Percentiles rank a stretch among this genome's conserved stretches.
Conservation (phyloP, 2,329 filamentous ascomycete species). For the Apiospora pterosperma region DNA sequence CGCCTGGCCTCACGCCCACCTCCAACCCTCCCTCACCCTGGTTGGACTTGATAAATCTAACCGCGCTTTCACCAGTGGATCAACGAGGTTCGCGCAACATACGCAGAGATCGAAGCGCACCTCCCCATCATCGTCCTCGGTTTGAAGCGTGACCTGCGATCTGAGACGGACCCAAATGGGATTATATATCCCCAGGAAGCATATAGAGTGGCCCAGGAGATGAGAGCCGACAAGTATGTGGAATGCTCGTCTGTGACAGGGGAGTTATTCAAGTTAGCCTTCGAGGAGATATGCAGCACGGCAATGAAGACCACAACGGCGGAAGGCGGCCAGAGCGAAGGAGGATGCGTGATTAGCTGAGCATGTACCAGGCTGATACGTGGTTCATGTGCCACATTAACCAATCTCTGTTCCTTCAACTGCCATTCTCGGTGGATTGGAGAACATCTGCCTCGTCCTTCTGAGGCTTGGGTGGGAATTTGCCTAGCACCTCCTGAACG, state of each 20-base stretch:
- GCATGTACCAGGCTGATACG: background rate
- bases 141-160: constrained; percentile 58
- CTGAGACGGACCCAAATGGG: constrained; percentile 55
- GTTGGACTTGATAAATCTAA: background rate
- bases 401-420: background rate
- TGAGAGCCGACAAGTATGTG: constrained; percentile 61
- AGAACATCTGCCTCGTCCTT: constrained; percentile 33
- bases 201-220: constrained; percentile 51
- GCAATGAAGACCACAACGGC: constrained; percentile 45
- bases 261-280: constrained; percentile 53
- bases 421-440: constrained; percentile 26
- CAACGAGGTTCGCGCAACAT: constrained; percentile 48
- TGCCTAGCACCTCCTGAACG: constrained; percentile 55
- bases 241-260: constrained; percentile 62
- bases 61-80: constrained; percentile 45
- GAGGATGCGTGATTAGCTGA: constrained; percentile 27
- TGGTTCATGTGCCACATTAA: background rate
- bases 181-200: constrained; percentile 61
- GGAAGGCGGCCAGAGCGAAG: constrained; percentile 51
- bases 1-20: constrained; percentile 5
- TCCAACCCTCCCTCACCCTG: background rate
- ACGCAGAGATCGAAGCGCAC: constrained; percentile 38
- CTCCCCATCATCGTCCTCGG: constrained; percentile 56
- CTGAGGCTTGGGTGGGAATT: constrained; percentile 36
- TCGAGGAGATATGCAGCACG: constrained; percentile 59